Evolutionary conservation across 2,329 filamentous ascomycete species (phyloP).

Genomic region (Nemania diffusa): DNA sequence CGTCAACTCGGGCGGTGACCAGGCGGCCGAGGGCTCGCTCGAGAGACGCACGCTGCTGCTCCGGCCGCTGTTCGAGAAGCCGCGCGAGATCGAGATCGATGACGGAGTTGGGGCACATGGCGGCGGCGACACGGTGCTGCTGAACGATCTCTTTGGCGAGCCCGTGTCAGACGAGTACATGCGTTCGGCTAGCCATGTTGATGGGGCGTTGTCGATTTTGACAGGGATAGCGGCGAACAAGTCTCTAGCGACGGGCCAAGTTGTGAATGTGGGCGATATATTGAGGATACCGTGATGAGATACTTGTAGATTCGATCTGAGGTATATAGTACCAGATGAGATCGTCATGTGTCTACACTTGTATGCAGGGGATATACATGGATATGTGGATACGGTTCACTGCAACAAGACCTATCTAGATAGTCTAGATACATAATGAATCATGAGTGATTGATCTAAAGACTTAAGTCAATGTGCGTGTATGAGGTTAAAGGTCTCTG

Average conservation of each 20-base stretch:
- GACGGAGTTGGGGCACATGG: slow-evolving; percentile 67
- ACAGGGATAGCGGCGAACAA: slow-evolving; percentile 69
- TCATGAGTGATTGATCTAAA: too few species aligned
- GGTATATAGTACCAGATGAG: neutral
- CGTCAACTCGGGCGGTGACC: slow-evolving; percentile 69
- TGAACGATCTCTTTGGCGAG: slow-evolving; percentile 68
- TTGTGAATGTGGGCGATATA: slow-evolving; percentile 66
- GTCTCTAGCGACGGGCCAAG: slow-evolving; percentile 66
- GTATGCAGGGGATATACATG: too few species aligned
- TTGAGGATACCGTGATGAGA: slow-evolving; percentile 49
- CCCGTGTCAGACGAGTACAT: slow-evolving; percentile 62
- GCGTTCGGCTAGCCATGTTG: slow-evolving; percentile 67
- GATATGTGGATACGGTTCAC: too few species aligned
- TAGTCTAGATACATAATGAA: too few species aligned
- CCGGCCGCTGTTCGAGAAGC: slow-evolving; percentile 66
- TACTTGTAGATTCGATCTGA: neutral
- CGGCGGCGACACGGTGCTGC: slow-evolving; percentile 66
- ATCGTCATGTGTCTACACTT: too few species aligned
- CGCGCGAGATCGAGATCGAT: slow-evolving; percentile 63
- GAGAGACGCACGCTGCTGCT: slow-evolving; percentile 62
- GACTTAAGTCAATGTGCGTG: too few species aligned
- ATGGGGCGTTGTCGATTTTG: slow-evolving; percentile 68
- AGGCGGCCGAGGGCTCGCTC: slow-evolving; percentile 63
- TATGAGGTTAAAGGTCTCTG: too few species aligned
- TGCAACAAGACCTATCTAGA: too few species aligned